Base-by-base conservation (phyloP, 2,329 filamentous ascomycete genomes). In the Fusarium paranaense region DNA sequence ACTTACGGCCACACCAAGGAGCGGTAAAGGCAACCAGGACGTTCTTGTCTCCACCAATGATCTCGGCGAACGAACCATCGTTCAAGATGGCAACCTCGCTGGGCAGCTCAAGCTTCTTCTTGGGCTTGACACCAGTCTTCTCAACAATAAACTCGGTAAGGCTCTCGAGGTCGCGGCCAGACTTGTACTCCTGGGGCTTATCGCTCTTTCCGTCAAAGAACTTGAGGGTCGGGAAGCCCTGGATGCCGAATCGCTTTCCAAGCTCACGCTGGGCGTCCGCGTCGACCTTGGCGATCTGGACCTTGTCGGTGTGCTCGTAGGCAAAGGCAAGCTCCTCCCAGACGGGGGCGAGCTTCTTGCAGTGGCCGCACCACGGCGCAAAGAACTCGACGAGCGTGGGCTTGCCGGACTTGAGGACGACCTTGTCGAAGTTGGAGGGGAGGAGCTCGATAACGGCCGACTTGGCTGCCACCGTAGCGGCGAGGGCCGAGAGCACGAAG, bases 361-460 rank as follows among this genome's bases (percentile, higher is more conserved):
- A 99, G 89, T 99, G 97, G 35, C 97, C 97, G 81, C 97, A 99
- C 97, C 97, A 99, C 27, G 96, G 95, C 37, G 97, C 97, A 82
- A 97, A 98, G 90, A 99, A 99, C 84, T 98, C 95, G 78, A 98
- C 95, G 30, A 99, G 92, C 0, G 97, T 95, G 50, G 97, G 96
- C 87, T 97, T 98, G 84, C 95, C 95, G 54, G 94, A 96, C 83
- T 97, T 91, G 70, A 98, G 89, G 74, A 98, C 95, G 64, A 98
- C 88, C 57, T 92, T 86, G 87, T 98, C 96, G 83, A 99, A 99
- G 88, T 98, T 99, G 79, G 87, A 87, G 65, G 96, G 95, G 69
- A 93, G 91, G 71, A 99, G 92, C 83, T 98, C 96, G 78, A 97
- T 88, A 74, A 99, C 97, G 66, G 94, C 93, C 65, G 95, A 97